Base-by-base conservation (phyloP, 2,329 filamentous ascomycete species). In the Aspergillus flavus region DNA sequence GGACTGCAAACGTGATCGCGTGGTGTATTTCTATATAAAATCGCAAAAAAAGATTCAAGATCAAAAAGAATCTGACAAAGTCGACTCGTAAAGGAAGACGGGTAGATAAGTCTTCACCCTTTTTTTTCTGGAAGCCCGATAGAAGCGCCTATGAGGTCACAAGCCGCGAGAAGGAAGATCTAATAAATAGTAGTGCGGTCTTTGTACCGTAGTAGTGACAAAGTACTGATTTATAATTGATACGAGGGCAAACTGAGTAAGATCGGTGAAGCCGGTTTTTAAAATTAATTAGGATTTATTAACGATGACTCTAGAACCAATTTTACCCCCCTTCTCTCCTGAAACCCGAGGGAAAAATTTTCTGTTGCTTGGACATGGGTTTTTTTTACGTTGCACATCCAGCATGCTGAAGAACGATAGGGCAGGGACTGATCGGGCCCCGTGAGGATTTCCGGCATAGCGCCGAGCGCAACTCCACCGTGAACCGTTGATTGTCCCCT, bases 371-470 rank as follows among this genome's bases (percentile, higher is more conserved):
- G 63, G 58, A 56, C 50, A 53, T 57, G 46, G 39, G 61, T 72
- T 73, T 72, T 65, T 71, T 69, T 75, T 74, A 75, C 71, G 69
- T 73, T 69, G 68, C 55, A 61, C 58, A 48, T 59, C 62, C 58
- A 63, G 58, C 43, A 55, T 67, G 50, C 61, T 63, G 64, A 55
- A 63, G 65, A 58, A 64, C 55, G 62, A 64, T 64, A 67, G 60
- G 65, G 58, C 58, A 66, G 69, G 67, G 50, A 62, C 64, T 68
- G 64, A 61, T 55, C 56, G 41, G 59, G 61, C 55, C 58, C 64
- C 65, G 65, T 60, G 63, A 61, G 46, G 59, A 57, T 59, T 65
- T 67, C 65, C 61, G 65, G 61, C 58, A 57, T 63, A 63, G 58
- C 61, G 58, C 52, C 32, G 21, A 60, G 46, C 30, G 48, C 23